These are phyloP conservation scores for Stipa capillata DNA, from an alignment of 176 grass and related monocot species.

Conservation along the genomic window DNA sequence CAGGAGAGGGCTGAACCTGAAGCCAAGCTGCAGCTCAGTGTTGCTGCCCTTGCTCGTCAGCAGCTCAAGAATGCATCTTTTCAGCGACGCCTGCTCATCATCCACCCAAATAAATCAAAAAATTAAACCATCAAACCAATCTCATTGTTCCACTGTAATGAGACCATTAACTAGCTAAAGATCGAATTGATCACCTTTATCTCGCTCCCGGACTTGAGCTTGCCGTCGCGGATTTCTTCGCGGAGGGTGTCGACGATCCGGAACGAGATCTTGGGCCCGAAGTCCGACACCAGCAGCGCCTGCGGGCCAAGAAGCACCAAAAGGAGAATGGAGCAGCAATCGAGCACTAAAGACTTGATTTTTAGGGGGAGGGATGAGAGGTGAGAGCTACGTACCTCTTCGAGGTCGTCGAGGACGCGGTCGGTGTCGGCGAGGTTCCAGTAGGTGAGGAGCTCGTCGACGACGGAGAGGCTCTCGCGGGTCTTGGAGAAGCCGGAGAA, in stretches of 20 bases:
- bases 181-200: slow-evolving; percentile 55
- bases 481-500: slow-evolving; percentile 99
- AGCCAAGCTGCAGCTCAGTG: slow-evolving; percentile 84
- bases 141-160: neutral
- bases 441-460: slow-evolving; percentile 98
- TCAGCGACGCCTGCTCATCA: slow-evolving; percentile 53
- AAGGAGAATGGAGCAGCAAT: neutral
- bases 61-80: slow-evolving; percentile 61
- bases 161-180: neutral
- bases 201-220: slow-evolving; percentile 90
- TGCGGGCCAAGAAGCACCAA: neutral
- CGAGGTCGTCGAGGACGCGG: slow-evolving; percentile 88
- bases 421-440: slow-evolving; percentile 97
- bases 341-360: neutral
- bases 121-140: neutral
- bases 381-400: slow-evolving; percentile 39
- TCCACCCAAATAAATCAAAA: neutral
- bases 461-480: slow-evolving; percentile 86
- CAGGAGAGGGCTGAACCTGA: slow-evolving; percentile 46
- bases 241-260: slow-evolving; percentile 84
- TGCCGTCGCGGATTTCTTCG: slow-evolving; percentile 79
- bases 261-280: slow-evolving; percentile 94
- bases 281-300: slow-evolving; percentile 93
- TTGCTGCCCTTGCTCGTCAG: slow-evolving; percentile 74
- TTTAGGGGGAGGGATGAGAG: neutral